Evolutionary conservation across 257 asterid genomes (phyloP).

Genomic region (Solanum gandarillasii): DNA sequence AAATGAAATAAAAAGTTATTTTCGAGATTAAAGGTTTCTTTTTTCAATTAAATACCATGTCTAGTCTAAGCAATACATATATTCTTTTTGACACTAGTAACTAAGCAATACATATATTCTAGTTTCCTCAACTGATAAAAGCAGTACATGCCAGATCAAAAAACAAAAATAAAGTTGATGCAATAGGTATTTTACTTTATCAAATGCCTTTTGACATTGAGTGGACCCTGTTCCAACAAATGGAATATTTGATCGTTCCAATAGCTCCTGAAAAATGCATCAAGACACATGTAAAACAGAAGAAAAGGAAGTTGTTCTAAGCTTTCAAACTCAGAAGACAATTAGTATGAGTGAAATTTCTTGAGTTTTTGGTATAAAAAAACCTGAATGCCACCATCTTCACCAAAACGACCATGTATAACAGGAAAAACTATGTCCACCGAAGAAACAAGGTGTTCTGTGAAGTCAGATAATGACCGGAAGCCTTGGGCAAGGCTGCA

Average conservation of each 20-base stretch:
- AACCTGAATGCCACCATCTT: constrained; percentile 96
- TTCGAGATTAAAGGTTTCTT: background rate
- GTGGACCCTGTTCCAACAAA: constrained; percentile 63
- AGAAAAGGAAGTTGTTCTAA: background rate
- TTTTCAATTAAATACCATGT: background rate
- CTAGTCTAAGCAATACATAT: background rate
- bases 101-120: background rate
- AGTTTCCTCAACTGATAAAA: background rate
- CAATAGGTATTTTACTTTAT: constrained; percentile 43
- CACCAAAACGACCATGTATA: constrained; percentile 91
- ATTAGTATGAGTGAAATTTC: background rate
- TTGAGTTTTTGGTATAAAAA: background rate
- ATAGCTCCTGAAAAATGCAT: constrained; percentile 38
- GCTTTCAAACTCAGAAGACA: background rate
- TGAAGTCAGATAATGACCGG: constrained; percentile 48
- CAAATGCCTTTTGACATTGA: constrained; percentile 75
- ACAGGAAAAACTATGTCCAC: constrained; percentile 89
- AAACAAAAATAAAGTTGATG: background rate
- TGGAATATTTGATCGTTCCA: constrained; percentile 58
- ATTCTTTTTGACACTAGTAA: background rate
- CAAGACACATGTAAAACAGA: background rate
- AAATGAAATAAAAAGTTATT: background rate
- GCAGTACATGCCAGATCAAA: background rate
- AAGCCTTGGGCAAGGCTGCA: constrained; percentile 88
- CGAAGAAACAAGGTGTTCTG: constrained; percentile 54